These are phyloP conservation scores for Rutstroemia sp. DNA, from an alignment of 2,329 filamentous ascomycete genomes.

Conservation along the genomic window DNA sequence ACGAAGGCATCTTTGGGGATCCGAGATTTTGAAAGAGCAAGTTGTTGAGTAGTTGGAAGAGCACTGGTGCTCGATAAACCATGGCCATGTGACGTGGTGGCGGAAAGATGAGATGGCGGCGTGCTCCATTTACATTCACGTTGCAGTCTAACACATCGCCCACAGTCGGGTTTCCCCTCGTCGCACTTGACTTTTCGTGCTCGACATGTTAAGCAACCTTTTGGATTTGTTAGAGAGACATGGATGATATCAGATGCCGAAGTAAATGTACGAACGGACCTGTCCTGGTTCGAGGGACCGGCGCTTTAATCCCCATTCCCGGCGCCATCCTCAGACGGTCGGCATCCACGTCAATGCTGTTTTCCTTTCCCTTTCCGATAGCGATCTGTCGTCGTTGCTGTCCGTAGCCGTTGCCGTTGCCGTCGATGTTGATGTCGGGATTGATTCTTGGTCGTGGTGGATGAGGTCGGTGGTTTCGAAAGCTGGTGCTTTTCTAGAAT, in stretches of 20 bases:
- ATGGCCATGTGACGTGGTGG: conserved; percentile 7
- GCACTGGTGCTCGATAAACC: not conserved
- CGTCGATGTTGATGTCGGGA: too few species aligned
- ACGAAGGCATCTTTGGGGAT: conserved; percentile 24
- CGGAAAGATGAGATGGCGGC: conserved; percentile 3
- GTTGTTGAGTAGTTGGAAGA: conserved; percentile 6
- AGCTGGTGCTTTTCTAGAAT: too few species aligned
- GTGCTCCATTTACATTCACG: conserved; percentile 24
- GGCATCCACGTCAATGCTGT: not conserved
- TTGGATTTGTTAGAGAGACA: conserved; percentile 1
- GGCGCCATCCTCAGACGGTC: conserved; percentile 19
- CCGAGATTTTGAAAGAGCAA: conserved; percentile 4
- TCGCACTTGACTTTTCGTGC: conserved; percentile 68
- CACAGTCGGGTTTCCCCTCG: conserved; percentile 58
- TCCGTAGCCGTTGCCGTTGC: not conserved
- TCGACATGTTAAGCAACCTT: conserved; percentile 57
- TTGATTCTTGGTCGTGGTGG: too few species aligned
- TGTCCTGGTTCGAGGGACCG: conserved; percentile 26
- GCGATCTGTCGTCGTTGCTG: not conserved
- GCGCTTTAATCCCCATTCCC: conserved; percentile 26
- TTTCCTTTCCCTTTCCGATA: not conserved
- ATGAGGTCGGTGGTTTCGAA: too few species aligned
- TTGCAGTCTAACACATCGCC: conserved; percentile 26
- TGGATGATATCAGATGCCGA: not conserved
- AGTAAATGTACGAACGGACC: conserved; percentile 14